A percentile compares a stretch with the other conserved stretches of the same genome.
These are phyloP conservation scores for Furculomyces boomerangus DNA, from an alignment of 371 early-diverging fungal genomes.

Conservation along the genomic window DNA sequence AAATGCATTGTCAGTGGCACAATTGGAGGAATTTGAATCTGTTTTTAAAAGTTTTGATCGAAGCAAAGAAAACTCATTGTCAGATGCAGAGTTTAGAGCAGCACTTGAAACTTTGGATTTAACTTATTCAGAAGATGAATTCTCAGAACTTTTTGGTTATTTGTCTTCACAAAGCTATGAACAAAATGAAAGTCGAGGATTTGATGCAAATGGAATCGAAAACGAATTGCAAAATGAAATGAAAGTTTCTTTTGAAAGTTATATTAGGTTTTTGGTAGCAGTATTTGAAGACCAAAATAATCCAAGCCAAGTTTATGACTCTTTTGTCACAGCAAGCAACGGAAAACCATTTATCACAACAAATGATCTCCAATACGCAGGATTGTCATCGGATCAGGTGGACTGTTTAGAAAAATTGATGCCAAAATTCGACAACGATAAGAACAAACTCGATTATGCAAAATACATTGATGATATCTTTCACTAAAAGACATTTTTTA, in stretches of 20 bases:
- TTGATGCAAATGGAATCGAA: too few species aligned
- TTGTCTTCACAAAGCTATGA: conserved; percentile 28
- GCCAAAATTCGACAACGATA: neutral
- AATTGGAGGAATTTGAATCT: conserved; percentile 80
- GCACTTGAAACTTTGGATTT: conserved; percentile 72
- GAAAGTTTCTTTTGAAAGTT: conserved; percentile 71
- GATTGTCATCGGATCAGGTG: conserved; percentile 2
- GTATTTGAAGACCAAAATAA: conserved; percentile 82
- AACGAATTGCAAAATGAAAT: too few species aligned
- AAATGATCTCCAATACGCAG: conserved; percentile 43
- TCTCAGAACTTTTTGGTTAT: conserved; percentile 42
- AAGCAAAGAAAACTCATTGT: conserved; percentile 50
- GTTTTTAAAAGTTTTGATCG: conserved; percentile 82
- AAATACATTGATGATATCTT: neutral
- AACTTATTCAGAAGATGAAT: conserved; percentile 50
- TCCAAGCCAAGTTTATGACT: conserved; percentile 64
- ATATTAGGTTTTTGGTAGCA: conserved; percentile 66
- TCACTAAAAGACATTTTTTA: too few species aligned
- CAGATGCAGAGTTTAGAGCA: conserved; percentile 64
- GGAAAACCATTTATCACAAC: conserved; percentile 69
- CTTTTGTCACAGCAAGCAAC: conserved; percentile 69
- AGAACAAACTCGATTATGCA: neutral
- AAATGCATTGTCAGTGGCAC: conserved; percentile 81
- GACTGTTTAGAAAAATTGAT: neutral
- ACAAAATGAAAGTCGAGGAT: conserved; percentile 36